Conservation (phyloP, 1,139 yeast genomes). For the Kodamaea ohmeri region DNA sequence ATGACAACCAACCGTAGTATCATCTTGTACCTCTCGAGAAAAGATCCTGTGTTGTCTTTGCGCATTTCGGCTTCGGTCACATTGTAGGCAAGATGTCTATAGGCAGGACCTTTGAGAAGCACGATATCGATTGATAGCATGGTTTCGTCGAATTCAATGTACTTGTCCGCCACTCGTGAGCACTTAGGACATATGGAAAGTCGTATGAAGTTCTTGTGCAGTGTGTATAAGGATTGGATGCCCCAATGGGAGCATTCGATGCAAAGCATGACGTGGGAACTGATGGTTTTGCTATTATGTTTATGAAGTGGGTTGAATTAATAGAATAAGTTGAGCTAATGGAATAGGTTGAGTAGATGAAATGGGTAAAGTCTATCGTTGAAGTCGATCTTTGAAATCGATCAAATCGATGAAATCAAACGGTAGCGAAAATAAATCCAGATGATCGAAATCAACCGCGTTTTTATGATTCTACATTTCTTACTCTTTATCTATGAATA, state of each 20-base stretch:
- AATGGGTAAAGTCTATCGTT: too few relatives aligned
- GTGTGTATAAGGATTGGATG: slow-evolving; percentile 63
- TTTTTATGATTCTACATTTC: too few relatives aligned
- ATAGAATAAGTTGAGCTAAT: too few relatives aligned
- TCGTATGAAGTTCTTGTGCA: slow-evolving; percentile 76
- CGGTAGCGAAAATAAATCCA: too few relatives aligned
- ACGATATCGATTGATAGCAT: slow-evolving; percentile 79
- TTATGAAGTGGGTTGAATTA: neutral
- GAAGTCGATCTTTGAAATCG: too few relatives aligned
- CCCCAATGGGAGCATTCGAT: slow-evolving; percentile 72
- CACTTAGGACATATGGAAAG: slow-evolving; percentile 78
- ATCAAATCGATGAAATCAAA: too few relatives aligned
- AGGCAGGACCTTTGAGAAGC: slow-evolving; percentile 83
- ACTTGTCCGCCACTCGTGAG: slow-evolving; percentile 76
- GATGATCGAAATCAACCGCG: too few relatives aligned
- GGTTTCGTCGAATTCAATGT: slow-evolving; percentile 87
- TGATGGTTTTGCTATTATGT: too few relatives aligned
- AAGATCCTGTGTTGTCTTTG: slow-evolving; percentile 15
- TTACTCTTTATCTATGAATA: too few relatives aligned
- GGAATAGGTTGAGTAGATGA: too few relatives aligned
- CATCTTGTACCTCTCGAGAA: slow-evolving; percentile 20
- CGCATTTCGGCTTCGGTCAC: slow-evolving; percentile 39
- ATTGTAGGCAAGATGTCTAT: slow-evolving; percentile 83
- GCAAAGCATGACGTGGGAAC: slow-evolving; percentile 61
- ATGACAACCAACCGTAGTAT: slow-evolving; percentile 56